A percentile compares a stretch with the other conserved stretches of the same genome.
Conservation (phyloP, 371 early-diverging fungal genomes). For the Homolaphlyctis polyrhiza region DNA sequence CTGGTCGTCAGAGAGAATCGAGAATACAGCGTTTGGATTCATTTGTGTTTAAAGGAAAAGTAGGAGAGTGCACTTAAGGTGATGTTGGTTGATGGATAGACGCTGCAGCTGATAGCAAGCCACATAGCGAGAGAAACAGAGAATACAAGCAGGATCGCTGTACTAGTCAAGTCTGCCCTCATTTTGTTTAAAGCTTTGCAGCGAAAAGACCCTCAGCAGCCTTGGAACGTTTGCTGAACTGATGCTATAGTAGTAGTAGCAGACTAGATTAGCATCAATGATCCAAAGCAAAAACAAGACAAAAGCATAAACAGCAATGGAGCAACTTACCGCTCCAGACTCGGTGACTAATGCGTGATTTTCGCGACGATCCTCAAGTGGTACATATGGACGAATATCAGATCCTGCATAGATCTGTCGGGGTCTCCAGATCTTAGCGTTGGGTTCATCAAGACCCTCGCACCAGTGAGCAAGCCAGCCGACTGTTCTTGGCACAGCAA, state of each 20-base stretch:
- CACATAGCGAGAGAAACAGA: no score
- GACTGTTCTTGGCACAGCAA: slow-evolving; percentile 35
- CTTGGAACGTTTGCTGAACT: slow-evolving; percentile 13
- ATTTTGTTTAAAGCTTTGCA: no score
- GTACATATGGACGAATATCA: slow-evolving; percentile 34
- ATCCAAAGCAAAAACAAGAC: not conserved
- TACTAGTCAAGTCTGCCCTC: no score
- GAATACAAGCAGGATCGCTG: no score
- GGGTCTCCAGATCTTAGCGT: slow-evolving; percentile 52
- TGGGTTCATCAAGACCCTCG: slow-evolving; percentile 39
- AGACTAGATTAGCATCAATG: not conserved
- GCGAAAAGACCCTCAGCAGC: slow-evolving; percentile 3
- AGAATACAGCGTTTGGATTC: no score
- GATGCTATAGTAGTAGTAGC: slow-evolving; percentile 7
- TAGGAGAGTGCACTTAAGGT: no score
- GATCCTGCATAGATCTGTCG: slow-evolving; percentile 51
- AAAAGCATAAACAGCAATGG: no score
- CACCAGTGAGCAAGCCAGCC: slow-evolving; percentile 43
- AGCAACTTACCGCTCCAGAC: slow-evolving; percentile 6
- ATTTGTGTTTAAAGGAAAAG: no score
- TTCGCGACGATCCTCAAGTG: slow-evolving; percentile 20
- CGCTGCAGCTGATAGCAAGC: no score
- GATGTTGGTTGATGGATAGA: no score
- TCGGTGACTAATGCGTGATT: not conserved
- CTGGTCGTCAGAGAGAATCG: no score